phyloP scores from a whole-genome alignment of 768 basidiomycete species.

The Suillus plorans region DNA sequence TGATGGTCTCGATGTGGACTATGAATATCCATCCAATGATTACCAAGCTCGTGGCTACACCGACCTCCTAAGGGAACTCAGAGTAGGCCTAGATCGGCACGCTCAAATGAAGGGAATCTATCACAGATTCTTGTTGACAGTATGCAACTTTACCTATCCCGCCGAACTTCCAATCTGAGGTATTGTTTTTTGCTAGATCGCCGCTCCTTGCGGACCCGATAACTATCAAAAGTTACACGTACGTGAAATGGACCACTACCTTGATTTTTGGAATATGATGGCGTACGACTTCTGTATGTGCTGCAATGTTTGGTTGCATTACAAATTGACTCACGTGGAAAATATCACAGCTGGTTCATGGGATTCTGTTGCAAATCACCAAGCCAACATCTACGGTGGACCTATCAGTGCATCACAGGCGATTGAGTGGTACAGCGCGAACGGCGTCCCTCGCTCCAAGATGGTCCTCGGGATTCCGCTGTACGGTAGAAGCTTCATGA shows the following conservation, averaged over 20 bases:
- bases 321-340: constrained; percentile 12
- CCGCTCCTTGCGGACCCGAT: constrained; percentile 88
- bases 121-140: constrained; percentile 73
- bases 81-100: constrained; percentile 74
- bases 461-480: constrained; percentile 90
- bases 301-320: constrained; percentile 2
- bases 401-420: constrained; percentile 62
- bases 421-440: constrained; percentile 65
- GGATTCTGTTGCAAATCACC: constrained; percentile 72
- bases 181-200: constrained; percentile 52
- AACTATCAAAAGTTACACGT: constrained; percentile 81
- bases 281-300: constrained; percentile 77
- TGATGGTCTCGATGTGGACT: constrained; percentile 91
- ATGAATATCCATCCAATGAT: constrained; percentile 85
- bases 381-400: constrained; percentile 79
- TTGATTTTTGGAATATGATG: constrained; percentile 99
- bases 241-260: constrained; percentile 79
- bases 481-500: constrained; percentile 89
- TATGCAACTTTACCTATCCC: constrained; percentile 26
- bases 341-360: constrained; percentile 64
- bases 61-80: constrained; percentile 73
- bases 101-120: constrained; percentile 59
- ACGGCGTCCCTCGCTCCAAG: constrained; percentile 77
- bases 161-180: constrained; percentile 9
- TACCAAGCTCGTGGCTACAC: constrained; percentile 82